Conservation (phyloP, 2,329 filamentous ascomycete genomes). For the Aspergillus ustus region DNA sequence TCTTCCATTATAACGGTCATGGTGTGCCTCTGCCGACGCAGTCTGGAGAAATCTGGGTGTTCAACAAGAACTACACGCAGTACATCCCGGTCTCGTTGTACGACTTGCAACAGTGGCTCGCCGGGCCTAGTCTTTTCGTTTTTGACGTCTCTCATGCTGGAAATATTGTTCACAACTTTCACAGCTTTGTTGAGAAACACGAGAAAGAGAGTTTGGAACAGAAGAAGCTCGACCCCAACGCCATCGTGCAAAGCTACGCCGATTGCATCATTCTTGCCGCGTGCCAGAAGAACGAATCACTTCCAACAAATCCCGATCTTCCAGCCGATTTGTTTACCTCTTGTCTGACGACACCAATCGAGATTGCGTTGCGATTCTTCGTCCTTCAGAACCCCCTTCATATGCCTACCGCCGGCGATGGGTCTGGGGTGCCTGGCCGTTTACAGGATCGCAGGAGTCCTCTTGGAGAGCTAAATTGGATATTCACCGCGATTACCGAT, state of each 20-base stretch:
- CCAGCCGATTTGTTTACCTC: conserved; percentile 96
- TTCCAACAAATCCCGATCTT: conserved; percentile 90
- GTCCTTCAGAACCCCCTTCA: conserved; percentile 85
- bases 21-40: conserved; percentile 94
- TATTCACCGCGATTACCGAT: conserved; percentile 98
- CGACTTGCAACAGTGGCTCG: conserved; percentile 93
- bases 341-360: conserved; percentile 94
- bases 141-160: conserved; percentile 98
- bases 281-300: conserved; percentile 85
- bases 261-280: conserved; percentile 93
- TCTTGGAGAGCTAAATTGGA: conserved; percentile 97
- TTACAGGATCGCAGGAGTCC: conserved; percentile 92
- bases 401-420: conserved; percentile 72
- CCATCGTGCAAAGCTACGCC: conserved; percentile 67
- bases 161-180: conserved; percentile 93
- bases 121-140: conserved; percentile 92
- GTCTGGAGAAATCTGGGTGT: conserved; percentile 98
- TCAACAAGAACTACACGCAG: conserved; percentile 98
- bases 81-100: conserved; percentile 97
- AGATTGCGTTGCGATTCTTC: conserved; percentile 96
- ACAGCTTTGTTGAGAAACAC: conserved; percentile 92
- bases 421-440: conserved; percentile 86
- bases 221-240: conserved; percentile 74
- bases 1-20: conserved; percentile 99
- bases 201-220: conserved; percentile 83